Evolutionary conservation across 805 yeast genomes (phyloP).

Genomic region (Kodamaea hsintzibuensis): DNA sequence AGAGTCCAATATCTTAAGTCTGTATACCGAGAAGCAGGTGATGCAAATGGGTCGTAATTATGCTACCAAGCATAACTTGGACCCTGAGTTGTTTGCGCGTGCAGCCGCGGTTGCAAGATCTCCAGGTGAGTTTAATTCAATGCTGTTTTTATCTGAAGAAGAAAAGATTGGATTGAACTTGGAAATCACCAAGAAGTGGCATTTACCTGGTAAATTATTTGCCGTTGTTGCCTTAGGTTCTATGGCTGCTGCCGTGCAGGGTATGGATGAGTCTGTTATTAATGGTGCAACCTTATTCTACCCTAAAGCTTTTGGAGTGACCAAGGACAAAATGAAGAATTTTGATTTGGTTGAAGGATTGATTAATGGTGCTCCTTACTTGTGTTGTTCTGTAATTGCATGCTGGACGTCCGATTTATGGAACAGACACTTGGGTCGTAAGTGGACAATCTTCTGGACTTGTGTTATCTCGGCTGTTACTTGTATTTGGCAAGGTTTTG

Average conservation of each 20-base stretch:
- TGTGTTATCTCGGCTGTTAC: conserved; percentile 59
- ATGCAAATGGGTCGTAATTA: conserved; percentile 70
- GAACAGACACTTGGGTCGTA: conserved; percentile 56
- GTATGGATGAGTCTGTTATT: conserved; percentile 72
- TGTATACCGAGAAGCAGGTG: conserved; percentile 62
- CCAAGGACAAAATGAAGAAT: conserved; percentile 34
- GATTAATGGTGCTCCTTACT: conserved; percentile 65
- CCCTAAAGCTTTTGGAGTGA: conserved; percentile 51
- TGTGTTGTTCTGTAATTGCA: conserved; percentile 55
- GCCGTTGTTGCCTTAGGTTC: conserved; percentile 61
- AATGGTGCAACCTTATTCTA: conserved; percentile 68
- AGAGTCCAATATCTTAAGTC: conserved; percentile 47
- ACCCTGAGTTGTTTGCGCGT: conserved; percentile 57
- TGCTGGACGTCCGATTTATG: conserved; percentile 61
- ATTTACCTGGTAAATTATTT: conserved; percentile 48
- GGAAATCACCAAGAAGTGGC: conserved; percentile 46
- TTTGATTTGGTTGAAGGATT: conserved; percentile 61
- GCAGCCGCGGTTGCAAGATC: conserved; percentile 62
- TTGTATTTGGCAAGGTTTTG: conserved; percentile 69
- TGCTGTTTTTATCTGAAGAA: conserved; percentile 47
- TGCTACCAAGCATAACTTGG: conserved; percentile 56
- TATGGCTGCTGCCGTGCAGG: conserved; percentile 71
- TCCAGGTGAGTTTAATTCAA: conserved; percentile 57
- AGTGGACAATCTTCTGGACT: conserved; percentile 60
- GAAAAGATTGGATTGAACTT: conserved; percentile 51